Evolutionary conservation across 768 basidiomycete species (phyloP).

Genomic region (Amanita molliuscula): DNA sequence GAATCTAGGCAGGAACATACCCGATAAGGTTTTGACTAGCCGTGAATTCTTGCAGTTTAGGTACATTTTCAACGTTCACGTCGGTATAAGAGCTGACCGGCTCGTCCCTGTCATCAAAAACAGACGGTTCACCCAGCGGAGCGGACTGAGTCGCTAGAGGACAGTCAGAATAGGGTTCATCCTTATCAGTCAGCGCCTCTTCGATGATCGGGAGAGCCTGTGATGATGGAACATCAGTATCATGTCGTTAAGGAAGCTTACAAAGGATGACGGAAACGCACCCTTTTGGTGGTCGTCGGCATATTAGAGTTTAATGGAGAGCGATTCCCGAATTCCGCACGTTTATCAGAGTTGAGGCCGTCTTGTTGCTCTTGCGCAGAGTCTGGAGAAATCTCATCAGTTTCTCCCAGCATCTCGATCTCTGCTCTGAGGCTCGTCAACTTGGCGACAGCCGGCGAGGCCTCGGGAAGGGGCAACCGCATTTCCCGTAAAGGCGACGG

Average conservation of each 20-base stretch:
- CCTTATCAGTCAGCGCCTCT: neutral
- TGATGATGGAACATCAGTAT: constrained; percentile 4
- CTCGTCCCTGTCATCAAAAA: constrained; percentile 5
- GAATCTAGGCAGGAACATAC: constrained; percentile 22
- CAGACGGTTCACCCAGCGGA: neutral
- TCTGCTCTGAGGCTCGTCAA: constrained; percentile 16
- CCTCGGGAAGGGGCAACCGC: constrained; percentile 10
- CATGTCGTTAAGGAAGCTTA: constrained; percentile 2
- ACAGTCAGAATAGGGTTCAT: neutral
- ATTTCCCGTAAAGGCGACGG: constrained; percentile 4
- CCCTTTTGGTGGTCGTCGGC: constrained; percentile 2
- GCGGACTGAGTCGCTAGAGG: constrained; percentile 4
- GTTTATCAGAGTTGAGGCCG: constrained; percentile 3
- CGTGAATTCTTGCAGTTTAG: constrained; percentile 33
- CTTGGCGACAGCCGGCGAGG: constrained; percentile 15
- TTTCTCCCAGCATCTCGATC: constrained; percentile 13
- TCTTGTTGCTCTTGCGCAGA: constrained; percentile 5
- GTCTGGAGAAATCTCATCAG: constrained; percentile 11
- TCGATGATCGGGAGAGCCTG: neutral
- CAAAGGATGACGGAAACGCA: constrained; percentile 6
- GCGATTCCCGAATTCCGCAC: constrained; percentile 1
- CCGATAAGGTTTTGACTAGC: constrained; percentile 37
- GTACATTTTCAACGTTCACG: constrained; percentile 21
- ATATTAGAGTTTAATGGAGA: constrained; percentile 6
- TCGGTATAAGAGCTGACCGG: constrained; percentile 16